Evolutionary conservation across 169 alveolate genomes (phyloP).

Genomic region (Gregarina niphandrodes): DNA sequence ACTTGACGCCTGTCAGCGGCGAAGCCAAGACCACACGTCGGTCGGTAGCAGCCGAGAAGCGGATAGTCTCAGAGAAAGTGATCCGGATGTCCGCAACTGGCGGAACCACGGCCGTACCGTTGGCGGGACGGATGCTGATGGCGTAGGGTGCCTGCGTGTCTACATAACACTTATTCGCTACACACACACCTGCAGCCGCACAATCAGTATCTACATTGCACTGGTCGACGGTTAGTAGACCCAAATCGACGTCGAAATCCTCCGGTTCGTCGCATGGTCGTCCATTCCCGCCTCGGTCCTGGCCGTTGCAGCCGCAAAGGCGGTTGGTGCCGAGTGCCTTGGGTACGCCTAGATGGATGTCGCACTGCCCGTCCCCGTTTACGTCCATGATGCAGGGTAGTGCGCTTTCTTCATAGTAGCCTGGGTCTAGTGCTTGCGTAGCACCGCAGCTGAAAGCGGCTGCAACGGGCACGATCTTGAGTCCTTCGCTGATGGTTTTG

Average conservation of each 20-base stretch:
- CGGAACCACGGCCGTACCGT: constrained; percentile 19
- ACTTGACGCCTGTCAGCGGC: too few species aligned
- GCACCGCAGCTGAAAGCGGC: constrained; percentile 27
- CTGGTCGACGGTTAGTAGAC: constrained; percentile 18
- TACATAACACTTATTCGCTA: constrained; percentile 12
- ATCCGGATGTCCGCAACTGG: constrained; percentile 20
- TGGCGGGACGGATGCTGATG: constrained; percentile 15
- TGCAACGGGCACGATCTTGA: constrained; percentile 27
- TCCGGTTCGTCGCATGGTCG: constrained; percentile 23
- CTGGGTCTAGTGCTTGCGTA: constrained; percentile 30
- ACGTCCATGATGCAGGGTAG: constrained; percentile 30
- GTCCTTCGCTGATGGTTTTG: constrained; percentile 15
- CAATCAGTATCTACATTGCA: constrained; percentile 13
- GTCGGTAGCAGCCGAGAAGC: constrained; percentile 8
- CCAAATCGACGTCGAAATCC: constrained; percentile 32
- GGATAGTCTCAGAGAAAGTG: constrained; percentile 22
- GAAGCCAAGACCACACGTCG: too few species aligned
- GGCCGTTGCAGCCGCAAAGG: constrained; percentile 37
- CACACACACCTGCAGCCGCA: constrained; percentile 4
- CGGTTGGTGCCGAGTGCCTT: constrained; percentile 24
- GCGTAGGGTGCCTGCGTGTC: constrained; percentile 25
- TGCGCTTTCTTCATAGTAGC: constrained; percentile 18
- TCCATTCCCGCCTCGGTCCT: constrained; percentile 21
- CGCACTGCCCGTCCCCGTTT: constrained; percentile 23
- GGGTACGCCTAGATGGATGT: constrained; percentile 25